Conservation (phyloP, 2,329 filamentous ascomycete genomes). For the Macrophomina phaseolina region DNA sequence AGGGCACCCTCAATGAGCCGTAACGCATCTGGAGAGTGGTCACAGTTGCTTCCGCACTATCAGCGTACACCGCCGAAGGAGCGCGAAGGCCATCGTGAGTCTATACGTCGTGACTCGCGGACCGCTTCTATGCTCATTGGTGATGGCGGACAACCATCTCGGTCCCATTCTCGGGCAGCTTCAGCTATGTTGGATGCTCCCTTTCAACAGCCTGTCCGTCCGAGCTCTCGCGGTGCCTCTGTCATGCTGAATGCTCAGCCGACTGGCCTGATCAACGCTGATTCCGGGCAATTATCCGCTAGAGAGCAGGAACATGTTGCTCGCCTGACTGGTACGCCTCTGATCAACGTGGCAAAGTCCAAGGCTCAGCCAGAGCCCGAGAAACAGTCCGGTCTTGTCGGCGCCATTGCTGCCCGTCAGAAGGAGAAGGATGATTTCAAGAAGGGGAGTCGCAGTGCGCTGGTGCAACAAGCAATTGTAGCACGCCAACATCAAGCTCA, state of each 20-base stretch:
- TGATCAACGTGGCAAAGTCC: conserved; percentile 68
- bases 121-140: conserved; percentile 21
- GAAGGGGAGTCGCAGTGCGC: conserved; percentile 68
- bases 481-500: conserved; percentile 65
- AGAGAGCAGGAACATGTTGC: conserved; percentile 90
- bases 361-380: conserved; percentile 49
- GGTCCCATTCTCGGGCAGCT: conserved; percentile 31
- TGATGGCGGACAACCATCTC: conserved; percentile 13
- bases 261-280: conserved; percentile 47
- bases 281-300: conserved; percentile 72
- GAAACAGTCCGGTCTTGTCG: conserved; percentile 67
- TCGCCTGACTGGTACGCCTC: conserved; percentile 75
- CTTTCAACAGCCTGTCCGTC: conserved; percentile 35
- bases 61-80: conserved; percentile 17
- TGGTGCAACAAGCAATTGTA: conserved; percentile 72
- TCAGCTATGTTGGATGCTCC: conserved; percentile 28
- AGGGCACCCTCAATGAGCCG: conserved; percentile 50
- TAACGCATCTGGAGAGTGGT: conserved; percentile 53
- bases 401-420: conserved; percentile 79
- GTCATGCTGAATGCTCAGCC: conserved; percentile 40
- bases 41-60: conserved; percentile 37
- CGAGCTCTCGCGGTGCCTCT: conserved; percentile 65
- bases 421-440: conserved; percentile 75
- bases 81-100: conserved; percentile 1
- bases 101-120: conserved; percentile 16